Percentiles rank a stretch among this genome's conserved stretches.
These are phyloP conservation scores for Pseudogymnoascus sp. DNA, from an alignment of 2,329 filamentous ascomycete genomes.

Conservation along the genomic window DNA sequence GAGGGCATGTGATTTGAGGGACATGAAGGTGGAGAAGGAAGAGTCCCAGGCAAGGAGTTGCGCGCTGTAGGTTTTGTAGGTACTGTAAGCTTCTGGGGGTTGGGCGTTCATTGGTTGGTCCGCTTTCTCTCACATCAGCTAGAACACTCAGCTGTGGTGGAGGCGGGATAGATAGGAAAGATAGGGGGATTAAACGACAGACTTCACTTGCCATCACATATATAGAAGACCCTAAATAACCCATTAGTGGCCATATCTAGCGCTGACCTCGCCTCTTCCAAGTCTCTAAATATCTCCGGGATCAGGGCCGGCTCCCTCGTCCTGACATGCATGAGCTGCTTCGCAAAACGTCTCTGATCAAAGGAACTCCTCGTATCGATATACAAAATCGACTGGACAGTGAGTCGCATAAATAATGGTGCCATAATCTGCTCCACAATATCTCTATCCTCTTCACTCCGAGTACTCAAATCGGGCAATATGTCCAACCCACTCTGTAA, in stretches of 20 bases:
- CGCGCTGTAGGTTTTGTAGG: constrained; percentile 15
- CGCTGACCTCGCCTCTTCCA: constrained; percentile 21
- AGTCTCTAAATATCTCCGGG: constrained; percentile 16
- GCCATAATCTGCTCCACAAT: constrained; percentile 21
- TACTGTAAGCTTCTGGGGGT: constrained; percentile 12
- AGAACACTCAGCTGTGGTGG: neutral
- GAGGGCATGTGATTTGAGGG: constrained; percentile 16
- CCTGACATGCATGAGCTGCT: constrained; percentile 15
- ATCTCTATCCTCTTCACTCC: constrained; percentile 14
- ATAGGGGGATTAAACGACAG: neutral
- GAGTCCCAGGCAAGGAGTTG: neutral
- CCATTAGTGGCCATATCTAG: constrained; percentile 21
- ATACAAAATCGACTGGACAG: constrained; percentile 25
- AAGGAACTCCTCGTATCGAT: constrained; percentile 20
- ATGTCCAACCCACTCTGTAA: constrained; percentile 24
- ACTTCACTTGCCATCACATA: constrained; percentile 15
- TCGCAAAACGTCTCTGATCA: constrained; percentile 18
- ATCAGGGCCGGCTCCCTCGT: constrained; percentile 6
- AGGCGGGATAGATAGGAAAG: neutral
- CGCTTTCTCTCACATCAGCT: neutral
- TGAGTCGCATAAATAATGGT: constrained; percentile 23
- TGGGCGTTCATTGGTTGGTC: constrained; percentile 17
- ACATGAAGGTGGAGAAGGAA: constrained; percentile 24
- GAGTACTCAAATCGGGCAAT: constrained; percentile 8
- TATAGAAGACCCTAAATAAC: constrained; percentile 22